A percentile compares a stretch with the other conserved stretches of the same genome.
phyloP scores from a whole-genome alignment of 257 asterid species.

The Rehmannia glutinosa region DNA sequence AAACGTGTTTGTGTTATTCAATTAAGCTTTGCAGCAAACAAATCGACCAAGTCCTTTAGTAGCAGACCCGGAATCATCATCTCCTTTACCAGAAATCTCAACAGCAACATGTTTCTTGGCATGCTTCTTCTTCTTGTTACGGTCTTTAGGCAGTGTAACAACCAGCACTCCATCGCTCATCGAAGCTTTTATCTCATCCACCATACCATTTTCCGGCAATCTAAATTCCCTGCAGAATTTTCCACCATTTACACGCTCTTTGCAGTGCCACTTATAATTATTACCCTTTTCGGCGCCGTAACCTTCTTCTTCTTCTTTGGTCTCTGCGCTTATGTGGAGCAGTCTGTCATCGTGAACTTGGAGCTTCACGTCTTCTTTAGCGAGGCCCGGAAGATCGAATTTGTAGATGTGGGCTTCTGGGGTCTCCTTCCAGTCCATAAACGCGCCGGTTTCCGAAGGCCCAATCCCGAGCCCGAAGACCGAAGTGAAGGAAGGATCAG shows the following conservation, averaged over 20 bases:
- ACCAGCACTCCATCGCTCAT: slow-evolving; percentile 45
- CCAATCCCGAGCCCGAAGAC: slow-evolving; percentile 1
- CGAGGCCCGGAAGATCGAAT: slow-evolving; percentile 39
- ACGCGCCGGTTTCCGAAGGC: neutral
- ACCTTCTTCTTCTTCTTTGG: slow-evolving; percentile 14
- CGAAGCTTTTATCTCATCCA: slow-evolving; percentile 33
- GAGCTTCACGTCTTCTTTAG: slow-evolving; percentile 41
- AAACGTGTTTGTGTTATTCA: neutral
- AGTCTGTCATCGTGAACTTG: slow-evolving; percentile 34
- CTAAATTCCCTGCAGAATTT: slow-evolving; percentile 31
- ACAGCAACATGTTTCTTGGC: slow-evolving; percentile 22
- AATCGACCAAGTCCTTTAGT: slow-evolving; percentile 35
- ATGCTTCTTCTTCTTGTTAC: slow-evolving; percentile 25
- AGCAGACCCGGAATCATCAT: slow-evolving; percentile 10
- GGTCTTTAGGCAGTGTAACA: slow-evolving; percentile 39
- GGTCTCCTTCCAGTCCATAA: slow-evolving; percentile 46
- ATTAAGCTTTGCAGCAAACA: slow-evolving; percentile 41
- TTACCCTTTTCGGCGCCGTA: neutral
- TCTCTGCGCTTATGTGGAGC: slow-evolving; percentile 26
- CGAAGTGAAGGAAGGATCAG: slow-evolving; percentile 12
- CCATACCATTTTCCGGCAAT: slow-evolving; percentile 37
- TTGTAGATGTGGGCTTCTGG: slow-evolving; percentile 39
- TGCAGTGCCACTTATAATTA: slow-evolving; percentile 33
- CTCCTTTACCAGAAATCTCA: slow-evolving; percentile 27
- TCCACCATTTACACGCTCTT: slow-evolving; percentile 23